Base-by-base conservation (phyloP, 108 stramenopile species). In the Aurantiochytrium sp. region DNA sequence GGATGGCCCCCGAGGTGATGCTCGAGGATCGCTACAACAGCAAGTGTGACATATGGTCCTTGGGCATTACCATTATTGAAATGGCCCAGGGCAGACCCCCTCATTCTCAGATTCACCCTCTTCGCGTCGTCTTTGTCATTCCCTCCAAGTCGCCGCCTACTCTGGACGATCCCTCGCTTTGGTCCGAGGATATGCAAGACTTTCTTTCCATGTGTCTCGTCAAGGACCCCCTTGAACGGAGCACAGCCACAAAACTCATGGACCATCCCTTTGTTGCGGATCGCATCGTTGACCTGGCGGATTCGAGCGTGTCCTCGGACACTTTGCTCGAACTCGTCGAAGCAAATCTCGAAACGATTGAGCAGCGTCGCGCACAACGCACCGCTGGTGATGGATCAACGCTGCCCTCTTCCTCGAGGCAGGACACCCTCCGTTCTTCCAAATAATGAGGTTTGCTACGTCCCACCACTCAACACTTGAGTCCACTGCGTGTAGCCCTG, bases 1-100 rank as follows among this genome's bases (percentile, higher is more conserved):
- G 98, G 98, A 99, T 99, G 97, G 98, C 98, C 4, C 98, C 98
- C 2, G 98, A 97, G 83, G 96, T 98, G 53, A 97, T 97, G 89
- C 93, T 95, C 88, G 98, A 98, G 93, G 93, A 95, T 6, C 95
- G 97, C 87, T 99, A 99, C 92, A 97, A 98, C 93, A 97, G 97
- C 73, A 92, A 97, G 88, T 97, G 97, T 19, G 98, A 99, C 93
- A 97, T 99, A 4, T 99, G 99, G 99, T 95, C 94, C 64, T 90
- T 99, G 57, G 99, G 98, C 44, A 98, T 99, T 89, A 99, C 98
- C 10, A 92, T 93, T 21, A 98, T 99, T 58, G 98, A 99, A 93
- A 95, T 99, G 96, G 98, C 97, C 4, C 98, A 98, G 90, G 98
- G 98, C 2, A 95, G 96, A 60, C 99, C 99, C 5, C 99, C 99